phyloP scores from a whole-genome alignment of 2,329 filamentous ascomycete genomes.

The Exserohilum turcica region DNA sequence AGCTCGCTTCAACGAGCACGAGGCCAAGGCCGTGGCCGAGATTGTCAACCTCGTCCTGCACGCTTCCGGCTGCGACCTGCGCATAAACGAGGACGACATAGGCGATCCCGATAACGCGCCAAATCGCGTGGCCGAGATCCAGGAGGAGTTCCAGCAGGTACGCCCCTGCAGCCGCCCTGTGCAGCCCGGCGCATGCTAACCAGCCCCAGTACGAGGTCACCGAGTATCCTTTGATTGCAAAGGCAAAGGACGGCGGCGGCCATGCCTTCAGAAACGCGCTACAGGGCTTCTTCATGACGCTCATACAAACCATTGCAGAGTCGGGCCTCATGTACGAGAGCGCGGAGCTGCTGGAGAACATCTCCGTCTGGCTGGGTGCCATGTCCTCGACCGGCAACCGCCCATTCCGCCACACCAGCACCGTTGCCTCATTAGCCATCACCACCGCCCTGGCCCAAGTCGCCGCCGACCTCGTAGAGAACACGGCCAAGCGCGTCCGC shows the following conservation, averaged over 20 bases:
- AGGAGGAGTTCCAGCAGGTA: constrained; percentile 83
- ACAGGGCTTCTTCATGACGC: constrained; percentile 75
- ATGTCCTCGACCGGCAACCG: constrained; percentile 88
- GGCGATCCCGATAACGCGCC: constrained; percentile 86
- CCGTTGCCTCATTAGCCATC: constrained; percentile 79
- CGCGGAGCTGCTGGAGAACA: constrained; percentile 78
- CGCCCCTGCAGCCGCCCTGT: constrained; percentile 31
- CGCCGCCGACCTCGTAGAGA: constrained; percentile 71
- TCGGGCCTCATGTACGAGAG: constrained; percentile 82
- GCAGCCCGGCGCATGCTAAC: constrained; percentile 16
- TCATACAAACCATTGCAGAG: constrained; percentile 79
- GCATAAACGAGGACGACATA: constrained; percentile 81
- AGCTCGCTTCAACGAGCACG: constrained; percentile 60
- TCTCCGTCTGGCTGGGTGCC: constrained; percentile 85
- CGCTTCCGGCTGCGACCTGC: constrained; percentile 78
- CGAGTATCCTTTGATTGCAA: constrained; percentile 90
- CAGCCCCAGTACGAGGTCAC: constrained; percentile 69
- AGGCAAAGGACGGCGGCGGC: constrained; percentile 74
- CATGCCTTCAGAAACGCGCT: constrained; percentile 79
- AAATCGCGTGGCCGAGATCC: constrained; percentile 78
- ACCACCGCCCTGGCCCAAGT: constrained; percentile 77
- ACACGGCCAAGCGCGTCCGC: constrained; percentile 75
- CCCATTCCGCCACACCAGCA: constrained; percentile 92
- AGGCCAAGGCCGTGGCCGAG: constrained; percentile 60
- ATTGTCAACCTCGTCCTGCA: constrained; percentile 66